These are phyloP conservation scores for Trichoderma atrobrunneum DNA, from an alignment of 2,329 filamentous ascomycete genomes.

Conservation along the genomic window DNA sequence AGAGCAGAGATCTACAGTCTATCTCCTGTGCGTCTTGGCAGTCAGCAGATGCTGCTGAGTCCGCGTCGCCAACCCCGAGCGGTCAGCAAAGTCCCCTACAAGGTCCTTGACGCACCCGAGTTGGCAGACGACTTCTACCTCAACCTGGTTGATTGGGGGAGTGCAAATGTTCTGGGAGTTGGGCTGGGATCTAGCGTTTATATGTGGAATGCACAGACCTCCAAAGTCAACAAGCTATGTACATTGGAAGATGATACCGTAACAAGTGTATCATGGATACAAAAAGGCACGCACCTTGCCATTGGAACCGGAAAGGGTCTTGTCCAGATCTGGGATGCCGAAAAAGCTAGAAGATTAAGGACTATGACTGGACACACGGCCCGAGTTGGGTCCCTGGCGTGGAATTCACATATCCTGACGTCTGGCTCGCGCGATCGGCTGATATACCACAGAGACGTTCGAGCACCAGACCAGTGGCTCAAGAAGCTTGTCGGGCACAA, in stretches of 20 bases:
- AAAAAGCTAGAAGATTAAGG: constrained; percentile 76
- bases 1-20: constrained; percentile 92
- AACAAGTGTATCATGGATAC: constrained; percentile 97
- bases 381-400: constrained; percentile 88
- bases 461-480: constrained; percentile 86
- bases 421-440: constrained; percentile 90
- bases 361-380: constrained; percentile 97
- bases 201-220: constrained; percentile 94
- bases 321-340: constrained; percentile 97
- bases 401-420: constrained; percentile 97
- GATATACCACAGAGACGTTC: constrained; percentile 94
- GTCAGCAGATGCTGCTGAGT: constrained; percentile 88
- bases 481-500: constrained; percentile 89
- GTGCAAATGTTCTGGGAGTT: constrained; percentile 88
- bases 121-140: constrained; percentile 97
- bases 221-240: constrained; percentile 89
- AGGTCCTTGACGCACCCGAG: constrained; percentile 94
- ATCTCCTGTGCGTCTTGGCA: constrained; percentile 88
- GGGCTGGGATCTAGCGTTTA: constrained; percentile 92
- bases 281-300: constrained; percentile 91
- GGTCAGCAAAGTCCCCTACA: constrained; percentile 95
- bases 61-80: constrained; percentile 84
- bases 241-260: constrained; percentile 90
- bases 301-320: constrained; percentile 93
- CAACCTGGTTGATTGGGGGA: constrained; percentile 97